Evolutionary conservation across 345 rosid genomes (phyloP).

Genomic region (Hypericum perforatum): DNA sequence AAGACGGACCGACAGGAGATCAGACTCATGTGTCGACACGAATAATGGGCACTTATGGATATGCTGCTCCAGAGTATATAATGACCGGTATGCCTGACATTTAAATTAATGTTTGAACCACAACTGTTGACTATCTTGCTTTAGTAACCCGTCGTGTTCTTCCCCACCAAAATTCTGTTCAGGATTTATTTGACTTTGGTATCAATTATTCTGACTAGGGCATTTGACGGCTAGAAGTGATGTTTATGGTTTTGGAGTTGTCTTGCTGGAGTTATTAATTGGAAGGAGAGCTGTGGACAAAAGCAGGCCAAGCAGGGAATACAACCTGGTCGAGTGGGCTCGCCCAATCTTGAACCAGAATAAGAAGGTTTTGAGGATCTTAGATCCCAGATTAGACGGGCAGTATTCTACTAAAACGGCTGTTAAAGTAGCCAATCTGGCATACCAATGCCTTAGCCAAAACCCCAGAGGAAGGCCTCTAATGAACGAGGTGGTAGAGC

Average conservation of each 20-base stretch:
- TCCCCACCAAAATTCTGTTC: background rate
- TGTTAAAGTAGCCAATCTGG: slow-evolving; percentile 67
- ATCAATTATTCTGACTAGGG: slow-evolving; percentile 36
- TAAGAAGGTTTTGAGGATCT: slow-evolving; percentile 73
- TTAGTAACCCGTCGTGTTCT: background rate
- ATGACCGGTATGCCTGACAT: slow-evolving; percentile 62
- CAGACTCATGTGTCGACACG: slow-evolving; percentile 98
- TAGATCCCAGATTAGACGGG: slow-evolving; percentile 89
- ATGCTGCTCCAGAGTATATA: slow-evolving; percentile 95
- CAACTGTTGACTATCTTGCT: background rate
- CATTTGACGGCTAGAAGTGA: slow-evolving; percentile 95
- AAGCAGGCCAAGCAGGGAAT: slow-evolving; percentile 79
- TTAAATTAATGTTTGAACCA: too few relatives aligned
- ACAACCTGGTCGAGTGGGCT: slow-evolving; percentile 96
- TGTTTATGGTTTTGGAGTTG: slow-evolving; percentile 93
- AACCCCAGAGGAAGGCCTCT: slow-evolving; percentile 83
- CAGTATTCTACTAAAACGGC: slow-evolving; percentile 53
- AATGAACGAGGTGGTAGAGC: slow-evolving; percentile 79
- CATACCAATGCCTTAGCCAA: slow-evolving; percentile 86
- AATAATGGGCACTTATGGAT: slow-evolving; percentile 97
- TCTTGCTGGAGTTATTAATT: slow-evolving; percentile 85
- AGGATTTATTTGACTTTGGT: slow-evolving; percentile 3
- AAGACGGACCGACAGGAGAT: slow-evolving; percentile 98
- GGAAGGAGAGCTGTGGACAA: slow-evolving; percentile 96
- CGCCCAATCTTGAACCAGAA: slow-evolving; percentile 74